Percentiles rank a stretch among this genome's conserved stretches.
Evolutionary conservation across 2,329 filamentous ascomycete genomes (phyloP).

Genomic region (Hirsutella minnesotensis): DNA sequence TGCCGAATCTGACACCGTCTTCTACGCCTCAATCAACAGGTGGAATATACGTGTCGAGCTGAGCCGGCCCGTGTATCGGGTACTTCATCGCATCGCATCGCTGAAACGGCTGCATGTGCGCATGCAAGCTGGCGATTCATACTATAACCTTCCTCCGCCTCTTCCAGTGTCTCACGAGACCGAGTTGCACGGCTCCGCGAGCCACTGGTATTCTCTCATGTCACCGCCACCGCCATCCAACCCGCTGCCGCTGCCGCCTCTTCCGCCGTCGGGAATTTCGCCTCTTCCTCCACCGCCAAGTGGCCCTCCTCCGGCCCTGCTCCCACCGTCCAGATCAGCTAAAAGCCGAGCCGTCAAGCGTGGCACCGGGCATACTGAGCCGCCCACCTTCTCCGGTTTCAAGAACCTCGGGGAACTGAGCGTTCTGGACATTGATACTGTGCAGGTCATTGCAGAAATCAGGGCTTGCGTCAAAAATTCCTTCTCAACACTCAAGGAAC

Average conservation of each 20-base stretch:
- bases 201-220: conserved; percentile 16
- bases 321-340: conserved; percentile 22
- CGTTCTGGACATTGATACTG: conserved; percentile 48
- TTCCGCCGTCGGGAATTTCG: conserved; percentile 7
- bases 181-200: conserved; percentile 19
- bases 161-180: conserved; percentile 23
- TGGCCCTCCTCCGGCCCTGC: conserved; percentile 16
- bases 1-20: background rate
- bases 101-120: conserved; percentile 45
- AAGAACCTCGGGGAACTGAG: conserved; percentile 38
- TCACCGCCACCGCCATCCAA: conserved; percentile 11
- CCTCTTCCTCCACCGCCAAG: conserved; percentile 9
- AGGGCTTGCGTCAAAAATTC: conserved; percentile 43
- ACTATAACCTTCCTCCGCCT: conserved; percentile 37
- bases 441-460: conserved; percentile 44
- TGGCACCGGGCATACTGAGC: conserved; percentile 19
- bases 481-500: conserved; percentile 37
- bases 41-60: conserved; percentile 57
- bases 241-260: conserved; percentile 8
- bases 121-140: conserved; percentile 44
- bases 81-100: conserved; percentile 39
- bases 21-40: conserved; percentile 18
- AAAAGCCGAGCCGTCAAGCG: conserved; percentile 24
- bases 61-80: conserved; percentile 43
- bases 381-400: conserved; percentile 46